Evolutionary conservation across 2,329 filamentous ascomycete genomes (phyloP).

Genomic region (Diaporthe citriasiana): DNA sequence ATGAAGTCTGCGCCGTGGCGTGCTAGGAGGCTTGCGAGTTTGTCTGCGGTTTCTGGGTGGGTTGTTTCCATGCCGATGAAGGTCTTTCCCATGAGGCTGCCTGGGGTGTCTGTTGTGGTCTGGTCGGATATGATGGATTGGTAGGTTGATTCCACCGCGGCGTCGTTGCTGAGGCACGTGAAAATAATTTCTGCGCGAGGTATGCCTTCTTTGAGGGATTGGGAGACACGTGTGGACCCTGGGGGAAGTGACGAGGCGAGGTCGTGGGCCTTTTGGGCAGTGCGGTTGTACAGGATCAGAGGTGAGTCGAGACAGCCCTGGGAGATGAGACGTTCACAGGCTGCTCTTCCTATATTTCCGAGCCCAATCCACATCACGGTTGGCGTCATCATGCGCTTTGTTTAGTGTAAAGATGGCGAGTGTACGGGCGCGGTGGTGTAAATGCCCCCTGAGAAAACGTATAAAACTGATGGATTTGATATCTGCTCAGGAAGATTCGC

Average conservation of each 20-base stretch:
- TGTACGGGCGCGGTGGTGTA: too few relatives aligned
- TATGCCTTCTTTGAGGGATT: constrained; percentile 10
- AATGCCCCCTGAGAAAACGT: background rate
- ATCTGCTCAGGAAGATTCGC: background rate
- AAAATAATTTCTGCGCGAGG: constrained; percentile 13
- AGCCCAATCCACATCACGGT: constrained; percentile 17
- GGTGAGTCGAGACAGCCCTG: background rate
- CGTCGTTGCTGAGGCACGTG: constrained; percentile 24
- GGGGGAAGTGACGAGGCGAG: background rate
- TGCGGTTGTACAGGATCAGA: constrained; percentile 26
- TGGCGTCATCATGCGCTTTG: background rate
- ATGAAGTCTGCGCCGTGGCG: background rate
- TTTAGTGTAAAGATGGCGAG: background rate
- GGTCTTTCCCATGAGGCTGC: background rate
- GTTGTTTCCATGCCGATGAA: constrained; percentile 27
- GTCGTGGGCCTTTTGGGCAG: background rate
- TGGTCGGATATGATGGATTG: background rate
- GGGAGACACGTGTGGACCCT: background rate
- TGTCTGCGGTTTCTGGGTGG: constrained; percentile 12
- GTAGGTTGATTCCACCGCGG: constrained; percentile 6
- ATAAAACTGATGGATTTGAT: background rate
- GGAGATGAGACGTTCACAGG: background rate
- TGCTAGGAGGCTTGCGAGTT: background rate
- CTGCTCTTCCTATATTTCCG: constrained; percentile 16
- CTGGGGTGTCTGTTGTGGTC: background rate